phyloP scores from a whole-genome alignment of 257 asterid species.

The Fraxinus pennsylvanica region DNA sequence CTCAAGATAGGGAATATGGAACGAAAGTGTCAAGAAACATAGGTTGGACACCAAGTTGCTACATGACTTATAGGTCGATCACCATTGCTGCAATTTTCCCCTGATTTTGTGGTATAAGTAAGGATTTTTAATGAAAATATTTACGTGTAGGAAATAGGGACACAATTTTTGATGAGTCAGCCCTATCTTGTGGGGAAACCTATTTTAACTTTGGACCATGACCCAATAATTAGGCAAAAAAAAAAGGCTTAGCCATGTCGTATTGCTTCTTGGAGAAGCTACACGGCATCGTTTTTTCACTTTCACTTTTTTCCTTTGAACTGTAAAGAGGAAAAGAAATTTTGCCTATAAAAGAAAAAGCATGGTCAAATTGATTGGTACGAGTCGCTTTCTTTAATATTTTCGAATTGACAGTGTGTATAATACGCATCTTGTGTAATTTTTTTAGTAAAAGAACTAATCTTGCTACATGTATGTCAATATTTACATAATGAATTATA shows the following conservation, averaged over 20 bases:
- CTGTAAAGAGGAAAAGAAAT: slow-evolving; percentile 16
- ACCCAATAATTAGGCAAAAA: neutral
- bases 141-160: slow-evolving; percentile 19
- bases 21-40: neutral
- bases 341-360: neutral
- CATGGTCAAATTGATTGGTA: slow-evolving; percentile 28
- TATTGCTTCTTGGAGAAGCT: neutral
- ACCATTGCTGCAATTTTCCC: neutral
- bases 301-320: slow-evolving; percentile 9
- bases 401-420: no score
- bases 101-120: neutral
- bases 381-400: slow-evolving; percentile 27
- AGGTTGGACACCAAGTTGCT: neutral
- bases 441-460: no score
- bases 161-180: slow-evolving; percentile 44
- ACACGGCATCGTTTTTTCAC: slow-evolving; percentile 2
- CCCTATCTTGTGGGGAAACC: neutral
- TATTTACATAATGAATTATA: no score
- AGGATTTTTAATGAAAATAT: slow-evolving; percentile 10
- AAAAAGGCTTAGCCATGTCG: neutral
- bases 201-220: slow-evolving; percentile 27
- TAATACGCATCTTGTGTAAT: no score
- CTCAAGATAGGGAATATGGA: no score
- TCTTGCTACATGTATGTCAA: no score
- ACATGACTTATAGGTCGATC: neutral